Percentiles rank a stretch among this genome's conserved stretches.
phyloP scores from a whole-genome alignment of 768 basidiomycete species.

The Mycena galopus region DNA sequence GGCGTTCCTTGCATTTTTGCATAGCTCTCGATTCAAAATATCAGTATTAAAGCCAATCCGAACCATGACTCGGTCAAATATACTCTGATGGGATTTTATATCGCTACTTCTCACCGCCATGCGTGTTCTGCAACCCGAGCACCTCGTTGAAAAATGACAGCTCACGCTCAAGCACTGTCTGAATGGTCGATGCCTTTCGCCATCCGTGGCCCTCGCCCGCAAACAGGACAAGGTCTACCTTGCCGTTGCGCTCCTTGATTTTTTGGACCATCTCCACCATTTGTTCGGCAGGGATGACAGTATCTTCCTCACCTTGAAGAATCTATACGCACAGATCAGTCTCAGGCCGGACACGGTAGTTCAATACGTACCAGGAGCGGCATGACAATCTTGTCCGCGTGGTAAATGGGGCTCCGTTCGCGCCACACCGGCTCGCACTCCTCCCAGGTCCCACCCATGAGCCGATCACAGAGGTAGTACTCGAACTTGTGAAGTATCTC shows the following conservation, averaged over 20 bases:
- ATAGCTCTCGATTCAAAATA: not conserved
- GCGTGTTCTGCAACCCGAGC: slow-evolving; percentile 8
- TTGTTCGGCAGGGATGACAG: slow-evolving; percentile 66
- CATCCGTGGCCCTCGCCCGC: slow-evolving; percentile 66
- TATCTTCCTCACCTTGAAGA: slow-evolving; percentile 63
- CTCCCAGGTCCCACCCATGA: slow-evolving; percentile 64
- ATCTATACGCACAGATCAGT: slow-evolving; percentile 49
- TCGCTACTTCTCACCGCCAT: not conserved
- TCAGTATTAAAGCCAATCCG: not conserved
- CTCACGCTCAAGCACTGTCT: slow-evolving; percentile 54
- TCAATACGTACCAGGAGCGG: slow-evolving; percentile 64
- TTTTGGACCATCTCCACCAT: slow-evolving; percentile 57
- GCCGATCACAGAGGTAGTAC: slow-evolving; percentile 56
- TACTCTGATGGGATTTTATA: no score
- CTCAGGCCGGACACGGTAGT: no score
- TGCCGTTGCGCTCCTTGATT: slow-evolving; percentile 52
- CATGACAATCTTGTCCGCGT: slow-evolving; percentile 62
- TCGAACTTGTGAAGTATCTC: slow-evolving; percentile 71
- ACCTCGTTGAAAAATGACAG: slow-evolving; percentile 55
- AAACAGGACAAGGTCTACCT: slow-evolving; percentile 58
- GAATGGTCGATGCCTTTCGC: slow-evolving; percentile 56
- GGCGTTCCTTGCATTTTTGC: not conserved
- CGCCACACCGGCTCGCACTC: slow-evolving; percentile 62
- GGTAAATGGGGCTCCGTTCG: slow-evolving; percentile 64
- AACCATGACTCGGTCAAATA: no score